Base-by-base conservation (phyloP, 306 rosid species). In the Chamaecrista fasciculata region DNA sequence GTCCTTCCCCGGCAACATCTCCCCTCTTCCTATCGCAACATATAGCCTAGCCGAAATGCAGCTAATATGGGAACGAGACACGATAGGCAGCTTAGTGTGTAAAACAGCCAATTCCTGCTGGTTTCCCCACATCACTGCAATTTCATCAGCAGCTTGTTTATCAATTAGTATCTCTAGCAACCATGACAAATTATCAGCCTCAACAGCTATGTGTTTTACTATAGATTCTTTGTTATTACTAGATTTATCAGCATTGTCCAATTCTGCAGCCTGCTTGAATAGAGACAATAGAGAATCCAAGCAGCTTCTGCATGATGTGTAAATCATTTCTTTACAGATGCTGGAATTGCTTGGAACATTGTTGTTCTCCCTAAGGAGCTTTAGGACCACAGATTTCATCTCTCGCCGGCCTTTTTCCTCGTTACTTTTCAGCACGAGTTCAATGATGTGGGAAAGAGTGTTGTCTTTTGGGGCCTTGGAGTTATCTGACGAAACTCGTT, bases 391-490 rank as follows among this genome's bases (percentile, higher is more conserved):
- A n/a, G 85, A 81, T 81, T 94, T 94, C 99, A 94, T 94, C 83
- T 94, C 97, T 4, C 95, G 89, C n/a, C 97, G 96, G 42, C 97
- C 89, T 78, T 82, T 84, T 79, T 91, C 99, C 57, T 90, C 97
- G 0, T 79, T 88, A 87, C 98, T 94, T 65, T 77, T 80, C 16
- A 94, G 95, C 60, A 94, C 97, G 29, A 94, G 97, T 39, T 84
- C 85, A 1, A 90, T 94, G 34, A 94, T 88, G 21, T 85, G 86
- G 50, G 84, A 77, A 53, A 94, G 84, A 16, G 97, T 83, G 25
- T 94, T 83, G 25, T 94, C 98, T 66, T 88, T 88, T 11, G 83
- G 83, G 62, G 85, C 84, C 75, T 78, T 83, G 12, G 88, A 78
- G 71, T 82, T 52, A 19, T 84, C 84, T 0, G 94, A 86, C 62